A percentile compares a stretch with the other conserved stretches of the same genome.
These are phyloP conservation scores for Nakazawaea ernobii DNA, from an alignment of 805 yeast species.

Conservation along the genomic window DNA sequence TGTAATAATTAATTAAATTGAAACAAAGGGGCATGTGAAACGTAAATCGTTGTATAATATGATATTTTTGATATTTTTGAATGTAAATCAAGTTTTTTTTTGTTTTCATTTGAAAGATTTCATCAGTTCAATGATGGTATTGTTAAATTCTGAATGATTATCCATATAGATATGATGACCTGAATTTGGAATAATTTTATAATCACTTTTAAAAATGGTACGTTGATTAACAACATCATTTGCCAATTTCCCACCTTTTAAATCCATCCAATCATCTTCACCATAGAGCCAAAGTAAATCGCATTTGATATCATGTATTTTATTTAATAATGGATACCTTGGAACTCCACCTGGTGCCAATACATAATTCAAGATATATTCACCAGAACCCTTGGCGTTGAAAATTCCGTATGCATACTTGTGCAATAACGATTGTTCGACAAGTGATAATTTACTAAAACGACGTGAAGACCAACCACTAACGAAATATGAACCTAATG, in stretches of 20 bases:
- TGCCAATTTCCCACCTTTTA: conserved; percentile 38
- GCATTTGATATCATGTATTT: conserved; percentile 48
- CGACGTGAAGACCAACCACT: conserved; percentile 88
- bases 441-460: conserved; percentile 50
- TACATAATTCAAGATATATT: conserved; percentile 78
- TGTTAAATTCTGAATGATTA: conserved; percentile 50
- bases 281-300: conserved; percentile 85
- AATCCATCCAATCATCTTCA: conserved; percentile 61
- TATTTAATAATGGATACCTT: conserved; percentile 57
- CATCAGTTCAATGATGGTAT: conserved; percentile 48
- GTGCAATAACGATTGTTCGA: conserved; percentile 55
- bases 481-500: conserved; percentile 77
- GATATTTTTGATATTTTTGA: too few relatives aligned
- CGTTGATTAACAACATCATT: conserved; percentile 28
- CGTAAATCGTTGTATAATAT: too few relatives aligned
- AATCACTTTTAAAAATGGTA: conserved; percentile 16
- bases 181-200: conserved; percentile 38
- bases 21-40: too few relatives aligned
- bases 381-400: conserved; percentile 87
- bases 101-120: conserved; percentile 7
- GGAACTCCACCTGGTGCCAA: conserved; percentile 92
- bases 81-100: too few relatives aligned
- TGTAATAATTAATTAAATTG: too few relatives aligned
- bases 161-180: conserved; percentile 84
- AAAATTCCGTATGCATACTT: conserved; percentile 79